Percentiles rank a stretch among this genome's conserved stretches.
Evolutionary conservation across 768 basidiomycete genomes (phyloP).

Genomic region (Leccinum fibrillosum): DNA sequence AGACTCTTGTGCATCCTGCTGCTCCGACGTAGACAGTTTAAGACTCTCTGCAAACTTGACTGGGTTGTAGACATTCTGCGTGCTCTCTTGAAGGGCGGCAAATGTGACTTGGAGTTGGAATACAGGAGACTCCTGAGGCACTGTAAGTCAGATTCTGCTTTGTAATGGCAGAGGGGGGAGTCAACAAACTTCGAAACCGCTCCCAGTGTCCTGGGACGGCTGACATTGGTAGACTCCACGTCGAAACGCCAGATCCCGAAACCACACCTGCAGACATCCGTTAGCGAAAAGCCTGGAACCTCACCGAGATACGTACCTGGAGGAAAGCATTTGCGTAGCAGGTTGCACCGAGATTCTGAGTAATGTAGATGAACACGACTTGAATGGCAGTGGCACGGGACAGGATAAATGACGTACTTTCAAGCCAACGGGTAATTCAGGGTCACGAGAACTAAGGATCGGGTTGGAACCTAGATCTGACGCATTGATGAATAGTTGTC

Average conservation of each 20-base stretch:
- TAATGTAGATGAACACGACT: not conserved
- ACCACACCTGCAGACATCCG: constrained; percentile 71
- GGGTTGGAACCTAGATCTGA: constrained; percentile 58
- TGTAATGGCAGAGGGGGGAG: not conserved
- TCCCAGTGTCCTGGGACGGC: constrained; percentile 48
- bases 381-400: not conserved
- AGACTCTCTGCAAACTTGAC: constrained; percentile 81
- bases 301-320: constrained; percentile 51
- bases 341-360: constrained; percentile 91
- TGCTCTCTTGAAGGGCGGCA: constrained; percentile 78
- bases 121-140: constrained; percentile 65
- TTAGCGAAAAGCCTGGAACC: constrained; percentile 3
- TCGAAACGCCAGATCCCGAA: constrained; percentile 78
- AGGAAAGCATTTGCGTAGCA: constrained; percentile 96
- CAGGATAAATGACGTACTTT: constrained; percentile 45
- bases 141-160: not conserved
- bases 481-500: constrained; percentile 49
- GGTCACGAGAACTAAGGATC: constrained; percentile 43
- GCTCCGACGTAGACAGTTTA: constrained; percentile 75
- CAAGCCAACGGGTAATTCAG: constrained; percentile 68
- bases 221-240: constrained; percentile 78
- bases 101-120: constrained; percentile 80
- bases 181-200: constrained; percentile 39
- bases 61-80: constrained; percentile 75
- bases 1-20: constrained; percentile 97